A percentile compares a stretch with the other conserved stretches of the same genome.
Evolutionary conservation across 169 alveolate species (phyloP).

Genomic region (Plasmodium fragile): DNA sequence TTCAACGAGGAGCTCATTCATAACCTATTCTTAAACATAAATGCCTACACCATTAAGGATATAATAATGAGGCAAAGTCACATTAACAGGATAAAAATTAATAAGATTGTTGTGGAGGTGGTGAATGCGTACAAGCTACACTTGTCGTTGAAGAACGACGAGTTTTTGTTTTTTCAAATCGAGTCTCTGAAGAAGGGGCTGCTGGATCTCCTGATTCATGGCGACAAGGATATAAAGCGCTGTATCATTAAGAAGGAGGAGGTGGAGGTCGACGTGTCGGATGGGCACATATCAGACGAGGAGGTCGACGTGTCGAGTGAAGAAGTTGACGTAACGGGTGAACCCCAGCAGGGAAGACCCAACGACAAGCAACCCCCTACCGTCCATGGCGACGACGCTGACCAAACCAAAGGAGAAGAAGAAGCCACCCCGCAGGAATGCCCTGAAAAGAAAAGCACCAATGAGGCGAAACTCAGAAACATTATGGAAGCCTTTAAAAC

Average conservation of each 20-base stretch:
- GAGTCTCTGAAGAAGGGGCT: conserved; percentile 84
- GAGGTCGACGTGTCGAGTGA: background rate
- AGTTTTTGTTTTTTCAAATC: conserved; percentile 84
- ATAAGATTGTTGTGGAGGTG: conserved; percentile 80
- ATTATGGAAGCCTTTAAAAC: background rate
- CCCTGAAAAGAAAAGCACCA: background rate
- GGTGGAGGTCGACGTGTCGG: conserved; percentile 82
- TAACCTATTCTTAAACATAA: conserved; percentile 89
- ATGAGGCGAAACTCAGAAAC: background rate
- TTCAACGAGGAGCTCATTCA: conserved; percentile 90
- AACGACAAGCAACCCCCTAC: background rate
- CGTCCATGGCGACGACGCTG: background rate
- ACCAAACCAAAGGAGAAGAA: background rate
- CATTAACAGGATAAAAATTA: conserved; percentile 89
- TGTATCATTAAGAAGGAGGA: conserved; percentile 91
- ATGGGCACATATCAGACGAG: too few relatives aligned
- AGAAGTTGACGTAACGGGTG: background rate
- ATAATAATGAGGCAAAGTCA: conserved; percentile 87
- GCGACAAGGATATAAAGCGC: conserved; percentile 85
- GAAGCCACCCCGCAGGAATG: background rate
- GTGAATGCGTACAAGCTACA: conserved; percentile 82
- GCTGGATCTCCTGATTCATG: conserved; percentile 84
- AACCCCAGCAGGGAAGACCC: background rate
- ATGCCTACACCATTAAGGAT: conserved; percentile 88
- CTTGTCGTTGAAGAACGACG: conserved; percentile 78